Conservation (phyloP, 768 basidiomycete genomes). For the Hebeloma cylindrosporum region DNA sequence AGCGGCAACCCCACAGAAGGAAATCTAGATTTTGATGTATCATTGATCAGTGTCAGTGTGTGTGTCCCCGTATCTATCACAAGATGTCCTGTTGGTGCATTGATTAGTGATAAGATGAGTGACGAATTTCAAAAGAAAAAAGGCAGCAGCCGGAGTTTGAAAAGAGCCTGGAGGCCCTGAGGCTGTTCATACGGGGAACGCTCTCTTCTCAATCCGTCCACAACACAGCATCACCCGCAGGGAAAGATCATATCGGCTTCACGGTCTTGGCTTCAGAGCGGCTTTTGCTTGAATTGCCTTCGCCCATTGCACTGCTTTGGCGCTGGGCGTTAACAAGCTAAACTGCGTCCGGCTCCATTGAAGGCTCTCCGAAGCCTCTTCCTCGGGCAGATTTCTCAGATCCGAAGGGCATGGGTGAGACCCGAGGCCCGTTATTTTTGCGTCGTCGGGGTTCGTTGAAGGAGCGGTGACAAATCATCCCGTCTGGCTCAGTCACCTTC, state of each 20-base stretch:
- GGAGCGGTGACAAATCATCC: slow-evolving; percentile 11
- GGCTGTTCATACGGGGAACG: too few species aligned
- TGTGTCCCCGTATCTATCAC: slow-evolving; percentile 1
- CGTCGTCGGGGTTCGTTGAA: slow-evolving; percentile 8
- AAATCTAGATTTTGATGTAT: not conserved
- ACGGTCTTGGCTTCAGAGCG: too few species aligned
- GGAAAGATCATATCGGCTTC: too few species aligned
- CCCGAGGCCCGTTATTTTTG: slow-evolving; percentile 8
- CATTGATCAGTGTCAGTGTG: slow-evolving; percentile 2
- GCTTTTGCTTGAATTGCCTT: slow-evolving; percentile 8
- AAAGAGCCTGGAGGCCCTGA: too few species aligned
- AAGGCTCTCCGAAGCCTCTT: slow-evolving; percentile 1
- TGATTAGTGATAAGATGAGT: slow-evolving; percentile 10
- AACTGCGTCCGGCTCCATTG: not conserved
- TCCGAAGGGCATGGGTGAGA: slow-evolving; percentile 7
- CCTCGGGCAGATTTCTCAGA: slow-evolving; percentile 5
- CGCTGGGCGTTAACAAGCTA: too few species aligned
- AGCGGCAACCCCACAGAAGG: slow-evolving; percentile 1
- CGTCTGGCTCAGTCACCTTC: too few species aligned
- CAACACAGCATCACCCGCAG: too few species aligned
- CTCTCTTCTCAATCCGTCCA: too few species aligned
- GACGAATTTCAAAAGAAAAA: not conserved
- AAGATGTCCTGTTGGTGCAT: not conserved
- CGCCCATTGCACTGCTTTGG: slow-evolving; percentile 10
- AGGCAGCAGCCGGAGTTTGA: too few species aligned